Base-by-base conservation (phyloP, 768 basidiomycete genomes). In the Dendrothele bispora region DNA sequence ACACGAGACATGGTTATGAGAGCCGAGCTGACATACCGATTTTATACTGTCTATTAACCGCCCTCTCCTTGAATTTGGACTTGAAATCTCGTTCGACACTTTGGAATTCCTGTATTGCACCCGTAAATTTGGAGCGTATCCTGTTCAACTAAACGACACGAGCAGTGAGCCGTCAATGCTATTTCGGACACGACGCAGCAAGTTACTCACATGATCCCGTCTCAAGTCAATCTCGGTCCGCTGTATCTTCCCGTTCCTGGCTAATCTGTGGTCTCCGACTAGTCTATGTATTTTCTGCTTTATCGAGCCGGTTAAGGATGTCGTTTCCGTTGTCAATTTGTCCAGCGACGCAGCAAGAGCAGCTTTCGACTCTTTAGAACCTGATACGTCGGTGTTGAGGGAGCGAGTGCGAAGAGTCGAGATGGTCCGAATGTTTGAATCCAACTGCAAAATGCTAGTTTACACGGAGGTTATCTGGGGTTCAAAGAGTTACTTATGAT, bases 31-130 rank as follows among this genome's bases (percentile, higher is more conserved):
- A 58, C 69, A 44, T 50, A 84, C 87, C 88, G 46, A 93, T 92
- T 60, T 77, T 83, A 61, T 88, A 77, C 64, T 94, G 87, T 36
- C 88, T 74, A n/a, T n/a, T n/a, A 64, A 84, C 87, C 46, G 87
- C 74, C 39, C 86, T 75, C 56, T 83, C 78, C 60, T 74, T 82
- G 58, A 82, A 78, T 60, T 78, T 83, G 43, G 73, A 67, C 17
- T 85, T 77, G 60, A 79, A 80, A 53, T 86, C 83, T 52, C 82
- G 83, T 63, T 91, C 90, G 21, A 88, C 81, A 24, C 71, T 73
- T 62, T 89, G 90, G 63, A 88, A 91, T 48, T 80, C 81, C 60
- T 89, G 88, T 39, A 91, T 77, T 1, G 82, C 80, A 52, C 90
- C 88, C 39, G 85, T 61, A 51, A 91, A 91, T 60, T 85, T 88